phyloP scores from a whole-genome alignment of 2,329 filamentous ascomycete genomes.

The Arthroderma uncinatum region DNA sequence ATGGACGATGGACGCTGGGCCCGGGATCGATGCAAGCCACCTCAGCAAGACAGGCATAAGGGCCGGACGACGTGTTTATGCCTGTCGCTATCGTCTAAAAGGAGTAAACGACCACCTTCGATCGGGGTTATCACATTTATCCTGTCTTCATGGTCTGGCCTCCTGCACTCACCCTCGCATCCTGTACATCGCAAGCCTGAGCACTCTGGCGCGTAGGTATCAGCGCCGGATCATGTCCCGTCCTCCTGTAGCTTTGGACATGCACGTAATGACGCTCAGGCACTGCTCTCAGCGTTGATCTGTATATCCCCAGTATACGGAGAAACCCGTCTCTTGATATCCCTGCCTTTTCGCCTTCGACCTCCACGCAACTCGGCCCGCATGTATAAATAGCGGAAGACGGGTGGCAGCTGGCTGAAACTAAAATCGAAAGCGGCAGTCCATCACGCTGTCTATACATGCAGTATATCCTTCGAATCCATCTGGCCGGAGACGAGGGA shows the following conservation, averaged over 20 bases:
- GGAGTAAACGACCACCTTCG: neutral
- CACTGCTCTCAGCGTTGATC: neutral
- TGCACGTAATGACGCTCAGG: neutral
- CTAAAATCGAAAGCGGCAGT: slow-evolving; percentile 3
- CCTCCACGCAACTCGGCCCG: neutral
- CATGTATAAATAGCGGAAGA: neutral
- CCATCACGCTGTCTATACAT: neutral
- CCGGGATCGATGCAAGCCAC: slow-evolving; percentile 1
- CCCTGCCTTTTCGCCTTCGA: neutral
- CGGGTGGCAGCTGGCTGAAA: neutral
- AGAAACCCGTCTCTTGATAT: no score
- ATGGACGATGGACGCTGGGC: no score
- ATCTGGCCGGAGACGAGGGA: neutral
- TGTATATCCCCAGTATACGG: neutral
- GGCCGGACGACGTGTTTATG: neutral
- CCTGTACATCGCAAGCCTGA: no score
- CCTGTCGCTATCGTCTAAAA: neutral
- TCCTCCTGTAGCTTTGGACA: neutral
- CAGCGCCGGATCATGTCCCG: no score
- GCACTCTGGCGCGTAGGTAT: no score
- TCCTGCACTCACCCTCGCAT: neutral
- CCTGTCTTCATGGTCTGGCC: neutral
- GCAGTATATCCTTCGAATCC: neutral
- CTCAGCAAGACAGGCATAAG: neutral
- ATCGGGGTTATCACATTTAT: neutral